phyloP scores from a whole-genome alignment of 495 filamentous ascomycete genomes.

The Corynascus novoguineensis region DNA sequence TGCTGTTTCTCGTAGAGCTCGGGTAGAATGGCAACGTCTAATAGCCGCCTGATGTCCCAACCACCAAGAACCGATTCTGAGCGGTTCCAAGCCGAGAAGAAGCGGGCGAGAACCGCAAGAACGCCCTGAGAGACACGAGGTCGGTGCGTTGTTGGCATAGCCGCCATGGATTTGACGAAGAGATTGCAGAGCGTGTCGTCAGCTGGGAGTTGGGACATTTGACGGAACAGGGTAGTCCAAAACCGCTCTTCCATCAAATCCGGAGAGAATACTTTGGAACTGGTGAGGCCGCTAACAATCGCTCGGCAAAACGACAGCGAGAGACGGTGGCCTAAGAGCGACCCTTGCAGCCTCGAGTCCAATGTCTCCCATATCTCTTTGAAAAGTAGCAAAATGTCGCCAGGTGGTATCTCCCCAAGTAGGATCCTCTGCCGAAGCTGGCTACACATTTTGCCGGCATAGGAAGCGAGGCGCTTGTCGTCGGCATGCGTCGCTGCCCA shows the following conservation, averaged over 20 bases:
- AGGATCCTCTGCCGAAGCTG: conserved; percentile 16
- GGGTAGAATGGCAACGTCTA: conserved; percentile 1
- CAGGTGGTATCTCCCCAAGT: conserved; percentile 11
- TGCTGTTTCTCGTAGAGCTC: not conserved
- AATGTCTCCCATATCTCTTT: conserved; percentile 15
- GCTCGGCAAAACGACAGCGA: conserved; percentile 16
- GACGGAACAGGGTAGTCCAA: conserved; percentile 19
- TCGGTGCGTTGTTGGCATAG: conserved; percentile 5
- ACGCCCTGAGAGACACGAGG: conserved; percentile 4
- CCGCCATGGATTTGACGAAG: conserved; percentile 12
- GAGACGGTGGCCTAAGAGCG: not conserved
- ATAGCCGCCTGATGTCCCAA: not conserved
- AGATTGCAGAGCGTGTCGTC: conserved; percentile 17
- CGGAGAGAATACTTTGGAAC: conserved; percentile 18
- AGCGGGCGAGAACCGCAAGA: conserved; percentile 15
- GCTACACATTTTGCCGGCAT: conserved; percentile 10
- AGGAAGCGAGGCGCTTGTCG: not conserved
- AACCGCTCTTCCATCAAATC: conserved; percentile 6
- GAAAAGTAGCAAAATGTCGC: not conserved
- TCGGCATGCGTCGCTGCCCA: conserved; percentile 1
- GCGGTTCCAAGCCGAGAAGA: conserved; percentile 15
- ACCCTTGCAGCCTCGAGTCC: conserved; percentile 7
- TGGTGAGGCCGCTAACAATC: conserved; percentile 16
- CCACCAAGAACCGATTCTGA: not conserved
- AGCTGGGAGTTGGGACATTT: conserved; percentile 14